A percentile compares a stretch with the other conserved stretches of the same genome.
Evolutionary conservation across 192 early-diverging fungal genomes (phyloP).

Genomic region (Linderina pennispora): DNA sequence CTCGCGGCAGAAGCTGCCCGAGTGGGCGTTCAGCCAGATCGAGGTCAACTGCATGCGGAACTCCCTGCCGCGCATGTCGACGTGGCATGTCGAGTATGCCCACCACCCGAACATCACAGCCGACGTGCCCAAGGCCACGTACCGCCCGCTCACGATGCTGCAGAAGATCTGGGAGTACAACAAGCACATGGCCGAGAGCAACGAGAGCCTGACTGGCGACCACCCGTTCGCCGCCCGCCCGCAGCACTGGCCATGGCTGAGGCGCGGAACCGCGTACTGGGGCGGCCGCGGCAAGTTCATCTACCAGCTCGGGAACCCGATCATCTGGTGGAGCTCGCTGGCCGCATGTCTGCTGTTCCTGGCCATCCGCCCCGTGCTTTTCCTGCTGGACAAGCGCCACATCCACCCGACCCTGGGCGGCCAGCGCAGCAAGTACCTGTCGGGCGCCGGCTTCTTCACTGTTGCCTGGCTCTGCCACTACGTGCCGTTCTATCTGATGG

Average conservation of each 20-base stretch:
- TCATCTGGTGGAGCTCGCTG: constrained; percentile 73
- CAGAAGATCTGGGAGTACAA: constrained; percentile 85
- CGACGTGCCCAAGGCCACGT: constrained; percentile 47
- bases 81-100: constrained; percentile 74
- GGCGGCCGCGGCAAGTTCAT: constrained; percentile 65
- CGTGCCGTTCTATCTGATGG: constrained; percentile 86
- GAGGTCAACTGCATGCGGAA: constrained; percentile 93
- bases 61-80: constrained; percentile 57
- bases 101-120: constrained; percentile 47
- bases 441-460: constrained; percentile 61
- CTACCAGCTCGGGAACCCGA: constrained; percentile 89
- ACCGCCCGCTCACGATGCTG: constrained; percentile 59
- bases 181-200: constrained; percentile 79
- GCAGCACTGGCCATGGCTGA: constrained; percentile 78
- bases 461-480: constrained; percentile 81
- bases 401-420: constrained; percentile 22
- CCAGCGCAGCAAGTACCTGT: constrained; percentile 45
- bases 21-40: constrained; percentile 92
- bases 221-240: constrained; percentile 96
- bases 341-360: constrained; percentile 54
- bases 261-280: constrained; percentile 90
- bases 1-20: constrained; percentile 73
- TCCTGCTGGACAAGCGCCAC: constrained; percentile 57
- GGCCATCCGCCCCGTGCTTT: constrained; percentile 38
- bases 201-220: constrained; percentile 72